phyloP scores from a whole-genome alignment of 768 basidiomycete species.

The Lactarius quietus region DNA sequence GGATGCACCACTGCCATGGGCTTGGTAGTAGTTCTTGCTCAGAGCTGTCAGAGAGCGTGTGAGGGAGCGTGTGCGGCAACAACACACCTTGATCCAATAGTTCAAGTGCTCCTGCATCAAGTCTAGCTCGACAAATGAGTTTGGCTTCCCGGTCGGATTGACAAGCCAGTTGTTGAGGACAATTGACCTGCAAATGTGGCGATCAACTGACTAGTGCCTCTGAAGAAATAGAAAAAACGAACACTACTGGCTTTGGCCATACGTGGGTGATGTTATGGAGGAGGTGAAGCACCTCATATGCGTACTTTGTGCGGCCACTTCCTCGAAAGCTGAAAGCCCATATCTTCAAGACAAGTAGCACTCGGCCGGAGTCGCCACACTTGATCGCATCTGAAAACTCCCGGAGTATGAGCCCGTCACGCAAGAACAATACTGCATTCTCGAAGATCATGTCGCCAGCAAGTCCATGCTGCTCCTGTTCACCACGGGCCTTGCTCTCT shows the following conservation, averaged over 20 bases:
- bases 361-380: constrained; percentile 28
- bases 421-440: constrained; percentile 15
- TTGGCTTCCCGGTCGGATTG: neutral
- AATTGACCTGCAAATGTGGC: constrained; percentile 26
- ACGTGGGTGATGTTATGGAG: constrained; percentile 23
- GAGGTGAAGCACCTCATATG: constrained; percentile 16
- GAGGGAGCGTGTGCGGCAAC: neutral
- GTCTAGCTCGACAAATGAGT: constrained; percentile 32
- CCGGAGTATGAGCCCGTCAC: no score
- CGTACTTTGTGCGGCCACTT: constrained; percentile 32
- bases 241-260: constrained; percentile 25
- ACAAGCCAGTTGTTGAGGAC: constrained; percentile 36
- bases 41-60: no score
- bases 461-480: neutral
- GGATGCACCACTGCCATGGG: constrained; percentile 28
- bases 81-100: constrained; percentile 29
- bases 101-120: constrained; percentile 37
- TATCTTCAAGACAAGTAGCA: constrained; percentile 22
- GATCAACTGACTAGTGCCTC: neutral
- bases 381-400: no score
- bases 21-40: constrained; percentile 32
- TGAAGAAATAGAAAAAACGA: neutral
- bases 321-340: constrained; percentile 30
- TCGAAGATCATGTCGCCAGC: constrained; percentile 13
- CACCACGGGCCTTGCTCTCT: neutral